phyloP scores from a whole-genome alignment of 1,284 basidiomycete genomes.

The Puccinia hordei region DNA sequence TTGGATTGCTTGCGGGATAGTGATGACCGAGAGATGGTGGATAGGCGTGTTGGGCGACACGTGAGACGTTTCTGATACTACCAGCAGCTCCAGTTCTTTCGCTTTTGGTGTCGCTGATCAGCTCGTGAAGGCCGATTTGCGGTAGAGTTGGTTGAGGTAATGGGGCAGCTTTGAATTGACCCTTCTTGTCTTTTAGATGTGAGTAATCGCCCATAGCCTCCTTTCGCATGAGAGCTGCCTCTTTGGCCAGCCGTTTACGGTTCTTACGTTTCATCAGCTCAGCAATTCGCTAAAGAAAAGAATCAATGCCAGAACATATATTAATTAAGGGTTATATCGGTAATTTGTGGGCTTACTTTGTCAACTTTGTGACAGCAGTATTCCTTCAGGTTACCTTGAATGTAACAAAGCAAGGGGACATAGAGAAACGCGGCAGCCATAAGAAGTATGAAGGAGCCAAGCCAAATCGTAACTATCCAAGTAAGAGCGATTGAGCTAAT shows the following conservation, averaged over 20 bases:
- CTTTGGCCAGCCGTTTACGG: constrained; percentile 78
- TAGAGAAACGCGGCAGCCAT: constrained; percentile 83
- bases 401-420: constrained; percentile 87
- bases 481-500: constrained; percentile 4
- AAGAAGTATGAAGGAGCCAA: constrained; percentile 77
- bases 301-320: constrained; percentile 61
- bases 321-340: neutral
- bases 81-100: neutral
- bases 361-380: constrained; percentile 99
- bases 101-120: constrained; percentile 25
- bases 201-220: constrained; percentile 86
- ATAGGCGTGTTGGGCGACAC: constrained; percentile 28
- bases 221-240: constrained; percentile 80
- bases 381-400: constrained; percentile 92
- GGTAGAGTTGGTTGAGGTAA: constrained; percentile 93
- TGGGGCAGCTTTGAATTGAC: constrained; percentile 74
- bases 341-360: constrained; percentile 67
- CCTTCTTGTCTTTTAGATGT: constrained; percentile 90
- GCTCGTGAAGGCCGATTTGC: constrained; percentile 80
- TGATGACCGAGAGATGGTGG: constrained; percentile 28
- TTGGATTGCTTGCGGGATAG: neutral
- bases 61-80: constrained; percentile 8
- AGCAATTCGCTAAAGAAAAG: constrained; percentile 68
- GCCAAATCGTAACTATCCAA: constrained; percentile 72
- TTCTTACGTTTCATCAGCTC: constrained; percentile 89